Conservation (phyloP, 164 flowering plant species). For the Malania oleifera region DNA sequence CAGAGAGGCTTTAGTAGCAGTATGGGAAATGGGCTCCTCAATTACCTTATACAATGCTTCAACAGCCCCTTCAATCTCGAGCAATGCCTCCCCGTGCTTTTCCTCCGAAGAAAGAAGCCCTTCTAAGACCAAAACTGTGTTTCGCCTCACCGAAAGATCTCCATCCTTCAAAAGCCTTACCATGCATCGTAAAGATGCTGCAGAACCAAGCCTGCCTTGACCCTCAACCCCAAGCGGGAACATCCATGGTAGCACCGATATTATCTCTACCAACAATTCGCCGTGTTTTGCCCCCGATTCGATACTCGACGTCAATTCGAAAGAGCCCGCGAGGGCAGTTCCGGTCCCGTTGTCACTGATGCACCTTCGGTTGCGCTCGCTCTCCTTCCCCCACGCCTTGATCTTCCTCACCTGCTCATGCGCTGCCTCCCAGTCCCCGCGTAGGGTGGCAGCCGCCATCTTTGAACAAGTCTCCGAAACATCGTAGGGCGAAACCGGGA, state of each 20-base stretch:
- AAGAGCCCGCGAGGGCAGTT: constrained; percentile 29
- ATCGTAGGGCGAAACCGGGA: constrained; percentile 39
- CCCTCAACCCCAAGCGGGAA: constrained; percentile 41
- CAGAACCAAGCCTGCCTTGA: constrained; percentile 23
- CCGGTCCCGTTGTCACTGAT: constrained; percentile 31
- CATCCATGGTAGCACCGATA: constrained; percentile 29
- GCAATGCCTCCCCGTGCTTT: constrained; percentile 13
- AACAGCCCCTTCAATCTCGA: constrained; percentile 29
- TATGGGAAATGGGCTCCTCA: constrained; percentile 51
- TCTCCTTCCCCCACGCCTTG: constrained; percentile 38
- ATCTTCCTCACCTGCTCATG: constrained; percentile 47
- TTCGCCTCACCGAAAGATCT: constrained; percentile 33
- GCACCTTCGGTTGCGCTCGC: constrained; percentile 53
- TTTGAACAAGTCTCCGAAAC: constrained; percentile 35
- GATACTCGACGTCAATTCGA: no score
- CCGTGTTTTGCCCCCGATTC: constrained; percentile 6
- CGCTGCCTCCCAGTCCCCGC: constrained; percentile 23
- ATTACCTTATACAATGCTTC: constrained; percentile 44
- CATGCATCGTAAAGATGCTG: constrained; percentile 38
- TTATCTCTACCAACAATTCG: constrained; percentile 36
- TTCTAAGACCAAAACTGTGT: constrained; percentile 43
- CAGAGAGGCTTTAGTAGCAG: constrained; percentile 56
- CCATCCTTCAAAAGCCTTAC: constrained; percentile 41
- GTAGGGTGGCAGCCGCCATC: constrained; percentile 14
- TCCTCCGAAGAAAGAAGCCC: constrained; percentile 33